These are phyloP conservation scores for Saturnispora silvae DNA, from an alignment of 805 yeast genomes.

Conservation along the genomic window DNA sequence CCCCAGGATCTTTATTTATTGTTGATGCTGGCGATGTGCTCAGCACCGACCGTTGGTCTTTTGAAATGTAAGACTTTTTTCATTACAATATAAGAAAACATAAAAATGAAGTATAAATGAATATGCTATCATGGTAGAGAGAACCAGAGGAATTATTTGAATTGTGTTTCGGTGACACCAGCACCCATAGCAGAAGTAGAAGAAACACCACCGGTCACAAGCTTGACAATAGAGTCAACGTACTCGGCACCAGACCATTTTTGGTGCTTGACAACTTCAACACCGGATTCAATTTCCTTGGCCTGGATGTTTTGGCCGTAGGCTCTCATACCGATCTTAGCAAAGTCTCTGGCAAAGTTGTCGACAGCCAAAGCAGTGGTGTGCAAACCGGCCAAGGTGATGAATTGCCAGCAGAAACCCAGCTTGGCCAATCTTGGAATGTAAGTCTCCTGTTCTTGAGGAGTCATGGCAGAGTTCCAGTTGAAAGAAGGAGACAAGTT, in stretches of 20 bases:
- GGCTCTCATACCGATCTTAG: conserved; percentile 87
- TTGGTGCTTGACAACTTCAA: conserved; percentile 95
- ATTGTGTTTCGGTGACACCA: conserved; percentile 97
- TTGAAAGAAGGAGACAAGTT: conserved; percentile 95
- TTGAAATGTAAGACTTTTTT: too few species aligned
- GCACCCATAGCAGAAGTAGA: conserved; percentile 98
- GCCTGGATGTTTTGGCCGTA: conserved; percentile 83
- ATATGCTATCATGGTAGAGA: conserved; percentile 6
- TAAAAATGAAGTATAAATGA: conserved; percentile 5
- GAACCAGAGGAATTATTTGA: conserved; percentile 33
- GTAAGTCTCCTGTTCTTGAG: conserved; percentile 81
- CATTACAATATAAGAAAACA: too few species aligned
- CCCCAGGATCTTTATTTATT: too few species aligned
- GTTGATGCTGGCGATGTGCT: too few species aligned
- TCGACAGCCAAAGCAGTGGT: conserved; percentile 90
- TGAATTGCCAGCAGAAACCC: conserved; percentile 96
- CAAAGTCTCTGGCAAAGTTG: conserved; percentile 67
- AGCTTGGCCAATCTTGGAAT: conserved; percentile 75
- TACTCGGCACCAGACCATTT: conserved; percentile 99
- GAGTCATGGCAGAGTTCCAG: conserved; percentile 91
- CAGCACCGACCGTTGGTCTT: too few species aligned
- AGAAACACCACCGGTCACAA: conserved; percentile 89
- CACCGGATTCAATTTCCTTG: conserved; percentile 78
- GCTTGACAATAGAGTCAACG: conserved; percentile 79
- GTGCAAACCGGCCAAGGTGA: conserved; percentile 94